A percentile compares a stretch with the other conserved stretches of the same genome.
Evolutionary conservation across 73 alveolate genomes (phyloP).

Genomic region (Paramecium biaurelia): DNA sequence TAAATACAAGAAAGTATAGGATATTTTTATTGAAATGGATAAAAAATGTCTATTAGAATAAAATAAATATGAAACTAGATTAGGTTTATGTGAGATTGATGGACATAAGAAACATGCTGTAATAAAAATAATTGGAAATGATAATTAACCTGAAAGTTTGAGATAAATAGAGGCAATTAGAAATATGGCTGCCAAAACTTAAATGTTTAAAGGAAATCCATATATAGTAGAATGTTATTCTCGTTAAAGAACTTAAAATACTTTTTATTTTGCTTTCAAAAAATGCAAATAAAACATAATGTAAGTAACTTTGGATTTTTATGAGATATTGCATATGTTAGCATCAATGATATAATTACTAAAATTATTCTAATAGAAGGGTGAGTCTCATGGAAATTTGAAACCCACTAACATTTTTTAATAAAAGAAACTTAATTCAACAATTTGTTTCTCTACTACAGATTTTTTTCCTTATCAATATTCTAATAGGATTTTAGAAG

Average conservation of each 20-base stretch:
- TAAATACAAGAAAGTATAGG: not conserved
- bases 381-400: not conserved
- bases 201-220: not conserved
- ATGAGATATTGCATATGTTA: not conserved
- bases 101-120: not conserved
- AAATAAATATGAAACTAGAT: not conserved
- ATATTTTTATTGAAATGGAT: not conserved
- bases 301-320: not conserved
- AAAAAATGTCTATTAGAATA: not conserved
- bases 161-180: not conserved
- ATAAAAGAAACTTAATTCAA: not conserved
- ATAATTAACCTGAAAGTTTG: slow-evolving; percentile 14
- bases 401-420: not conserved
- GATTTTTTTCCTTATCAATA: not conserved
- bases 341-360: not conserved
- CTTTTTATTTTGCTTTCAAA: not conserved
- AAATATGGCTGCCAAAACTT: not conserved
- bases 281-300: not conserved
- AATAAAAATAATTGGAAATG: not conserved
- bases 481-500: not conserved
- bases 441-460: not conserved
- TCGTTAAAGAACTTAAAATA: not conserved
- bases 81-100: not conserved
- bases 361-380: not conserved
- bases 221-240: not conserved